Evolutionary conservation across 768 basidiomycete genomes (phyloP), one percentile per base, ranked within the genome.

Genomic region (Lactarius psammicola): DNA sequence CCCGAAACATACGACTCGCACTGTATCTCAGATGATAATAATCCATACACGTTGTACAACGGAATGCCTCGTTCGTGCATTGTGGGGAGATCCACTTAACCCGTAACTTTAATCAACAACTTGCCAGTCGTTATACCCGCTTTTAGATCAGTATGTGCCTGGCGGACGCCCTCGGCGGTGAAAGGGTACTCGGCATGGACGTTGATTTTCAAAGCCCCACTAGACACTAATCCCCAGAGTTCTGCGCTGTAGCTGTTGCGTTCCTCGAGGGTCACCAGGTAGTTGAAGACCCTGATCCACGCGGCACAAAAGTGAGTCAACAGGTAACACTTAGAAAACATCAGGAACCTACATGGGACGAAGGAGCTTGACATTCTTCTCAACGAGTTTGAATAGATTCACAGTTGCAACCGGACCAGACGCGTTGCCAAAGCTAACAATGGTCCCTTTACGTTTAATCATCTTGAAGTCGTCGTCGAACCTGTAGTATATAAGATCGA

Each of bases 351-450:
- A 93, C 91, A 81, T 84, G n/a, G 92, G 92, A 38, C 91, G 86
- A 55, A 86, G 69, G 11, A 93, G 78, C 70, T 87, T 91, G 69
- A 96, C 73, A 70, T 96, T 95, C 80, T 95, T 98, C 66, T 87
- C 82, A 0, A 80, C 78, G 13, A 98, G 85, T 71, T 84, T 89
- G 57, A 91, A 77, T 0, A 90, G 83, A 3, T 87, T 77, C 74
- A 97, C 87, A 0, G 92, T 88, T 36, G 85, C 84, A 2, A 92
- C 89, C 8, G 88, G 76, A 2, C 95, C 95, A 8, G 94, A 96
- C 0, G 96, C 93, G 71, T 98, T 98, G 0, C 97, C 97, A 60
- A 94, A 85, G 8, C 87, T 88, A 17, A 97, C 91, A 40, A 97
- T 82, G 0, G 94, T 96, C 2, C 93, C 95, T 74, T 96, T 97